A percentile compares a stretch with the other conserved stretches of the same genome.
These are phyloP conservation scores for Fraxinus americana DNA, from an alignment of 257 asterid genomes.

Conservation along the genomic window DNA sequence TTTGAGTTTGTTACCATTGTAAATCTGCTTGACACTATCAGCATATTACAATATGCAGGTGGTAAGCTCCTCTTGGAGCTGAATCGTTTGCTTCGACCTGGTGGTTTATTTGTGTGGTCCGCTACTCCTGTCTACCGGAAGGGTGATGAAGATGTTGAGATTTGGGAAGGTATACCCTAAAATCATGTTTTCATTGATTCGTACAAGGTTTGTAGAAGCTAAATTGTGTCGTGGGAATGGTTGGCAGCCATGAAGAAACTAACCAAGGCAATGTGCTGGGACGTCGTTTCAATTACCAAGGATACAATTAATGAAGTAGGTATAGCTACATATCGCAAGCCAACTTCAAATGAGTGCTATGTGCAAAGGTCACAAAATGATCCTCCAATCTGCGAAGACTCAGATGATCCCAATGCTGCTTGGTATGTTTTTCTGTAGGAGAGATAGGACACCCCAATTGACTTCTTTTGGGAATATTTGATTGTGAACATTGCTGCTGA, in stretches of 20 bases:
- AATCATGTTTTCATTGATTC: conserved; percentile 5
- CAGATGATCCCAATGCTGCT: conserved; percentile 43
- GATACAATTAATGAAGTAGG: conserved; percentile 37
- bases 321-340: conserved; percentile 36
- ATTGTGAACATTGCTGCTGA: conserved; percentile 6
- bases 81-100: conserved; percentile 43
- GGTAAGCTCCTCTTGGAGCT: conserved; percentile 43
- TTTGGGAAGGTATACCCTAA: conserved; percentile 36
- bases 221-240: conserved; percentile 30
- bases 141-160: conserved; percentile 33
- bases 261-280: conserved; percentile 69
- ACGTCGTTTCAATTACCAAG: conserved; percentile 28
- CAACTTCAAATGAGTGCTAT: conserved; percentile 40
- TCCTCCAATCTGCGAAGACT: conserved; percentile 38
- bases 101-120: conserved; percentile 45
- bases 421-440: conserved; percentile 34
- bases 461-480: conserved; percentile 6
- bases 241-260: conserved; percentile 85
- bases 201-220: conserved; percentile 16
- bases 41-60: conserved; percentile 33
- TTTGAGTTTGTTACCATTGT: not conserved
- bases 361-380: conserved; percentile 35
- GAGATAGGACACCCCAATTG: not conserved
- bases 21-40: not conserved
- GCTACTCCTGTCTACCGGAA: conserved; percentile 42